Evolutionary conservation across 495 filamentous ascomycete genomes (phyloP).

Genomic region (Trichoderma erinaceum): DNA sequence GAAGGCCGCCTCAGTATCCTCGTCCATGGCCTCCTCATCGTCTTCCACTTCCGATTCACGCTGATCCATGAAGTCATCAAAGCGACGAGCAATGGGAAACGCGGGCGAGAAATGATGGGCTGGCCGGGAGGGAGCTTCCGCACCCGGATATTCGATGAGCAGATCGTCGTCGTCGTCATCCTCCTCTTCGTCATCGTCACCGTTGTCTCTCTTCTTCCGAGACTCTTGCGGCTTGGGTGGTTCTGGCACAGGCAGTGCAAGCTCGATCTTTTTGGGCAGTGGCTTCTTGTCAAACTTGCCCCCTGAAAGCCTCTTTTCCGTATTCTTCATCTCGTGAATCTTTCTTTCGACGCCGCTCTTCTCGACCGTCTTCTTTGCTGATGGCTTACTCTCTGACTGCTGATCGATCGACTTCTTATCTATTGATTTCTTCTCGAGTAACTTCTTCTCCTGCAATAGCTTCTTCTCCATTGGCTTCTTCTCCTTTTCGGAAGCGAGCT

Average conservation of each 20-base stretch:
- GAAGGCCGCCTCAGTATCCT: slow-evolving; percentile 22
- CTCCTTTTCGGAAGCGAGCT: background rate
- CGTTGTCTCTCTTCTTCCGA: slow-evolving; percentile 21
- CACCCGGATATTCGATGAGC: slow-evolving; percentile 41
- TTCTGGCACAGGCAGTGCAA: slow-evolving; percentile 7
- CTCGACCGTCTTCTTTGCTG: slow-evolving; percentile 13
- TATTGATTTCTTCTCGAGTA: background rate
- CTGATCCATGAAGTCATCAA: slow-evolving; percentile 32
- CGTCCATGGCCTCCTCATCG: slow-evolving; percentile 29
- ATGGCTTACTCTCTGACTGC: background rate
- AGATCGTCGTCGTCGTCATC: slow-evolving; percentile 43
- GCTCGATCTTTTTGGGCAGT: slow-evolving; percentile 16
- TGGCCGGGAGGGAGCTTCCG: slow-evolving; percentile 24
- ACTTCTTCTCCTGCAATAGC: background rate
- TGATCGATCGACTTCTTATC: background rate
- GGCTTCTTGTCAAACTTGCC: slow-evolving; percentile 12
- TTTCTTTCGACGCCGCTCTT: background rate
- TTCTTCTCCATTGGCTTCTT: background rate
- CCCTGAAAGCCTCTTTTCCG: background rate
- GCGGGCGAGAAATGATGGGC: slow-evolving; percentile 29
- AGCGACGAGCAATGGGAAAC: slow-evolving; percentile 31
- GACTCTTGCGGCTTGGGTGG: slow-evolving; percentile 1
- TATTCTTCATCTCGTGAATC: background rate
- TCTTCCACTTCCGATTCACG: slow-evolving; percentile 32
- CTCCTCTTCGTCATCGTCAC: slow-evolving; percentile 29